Base-by-base conservation (phyloP, 805 yeast genomes). In the Spathaspora hagerdaliae region DNA sequence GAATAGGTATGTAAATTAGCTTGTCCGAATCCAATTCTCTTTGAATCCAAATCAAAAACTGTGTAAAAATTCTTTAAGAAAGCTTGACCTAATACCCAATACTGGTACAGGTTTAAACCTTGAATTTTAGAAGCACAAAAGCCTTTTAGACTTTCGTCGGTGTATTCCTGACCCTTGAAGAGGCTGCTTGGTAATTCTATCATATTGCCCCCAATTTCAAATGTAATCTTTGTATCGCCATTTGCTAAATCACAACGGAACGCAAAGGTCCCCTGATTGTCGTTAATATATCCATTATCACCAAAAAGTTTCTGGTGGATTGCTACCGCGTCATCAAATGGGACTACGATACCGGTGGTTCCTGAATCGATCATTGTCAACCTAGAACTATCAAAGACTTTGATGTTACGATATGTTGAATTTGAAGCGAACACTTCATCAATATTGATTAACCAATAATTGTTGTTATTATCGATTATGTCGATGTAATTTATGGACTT, bases 21-120 rank as follows among this genome's bases (percentile, higher is more conserved):
- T 31, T 54, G 56, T 7, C 56, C 85, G 44, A 83, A 73, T 0
- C 86, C 87, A 39, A 83, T 65, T 50, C 57, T 54, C 39, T 61
- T 65, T n/a, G 69, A 55, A 41, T 73, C 78, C 45, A 78, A 65
- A 52, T 83, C 83, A 52, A 81, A 83, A 11, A 79, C 78, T 2
- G 82, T 71, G 56, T 80, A 82, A 44, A 73, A 80, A 31, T 69
- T 67, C 47, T 74, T 74, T 52, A 83, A 59, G 55, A 83, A 82
- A 2, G 79, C 69, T n/a, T 79, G 82, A 5, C 89, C 89, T 35
- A 83, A 61, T 43, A 83, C 74, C 88, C 88, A 83, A 46, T 53
- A 33, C 8, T 50, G 38, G 9, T 69, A 60, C 11, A 65, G 53
- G 27, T 65, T 64, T n/a, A 75, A 55, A 8, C 86, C 87, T 62